phyloP scores from a whole-genome alignment of 2,329 filamentous ascomycete genomes.

The Scleromitrula shiraiana region DNA sequence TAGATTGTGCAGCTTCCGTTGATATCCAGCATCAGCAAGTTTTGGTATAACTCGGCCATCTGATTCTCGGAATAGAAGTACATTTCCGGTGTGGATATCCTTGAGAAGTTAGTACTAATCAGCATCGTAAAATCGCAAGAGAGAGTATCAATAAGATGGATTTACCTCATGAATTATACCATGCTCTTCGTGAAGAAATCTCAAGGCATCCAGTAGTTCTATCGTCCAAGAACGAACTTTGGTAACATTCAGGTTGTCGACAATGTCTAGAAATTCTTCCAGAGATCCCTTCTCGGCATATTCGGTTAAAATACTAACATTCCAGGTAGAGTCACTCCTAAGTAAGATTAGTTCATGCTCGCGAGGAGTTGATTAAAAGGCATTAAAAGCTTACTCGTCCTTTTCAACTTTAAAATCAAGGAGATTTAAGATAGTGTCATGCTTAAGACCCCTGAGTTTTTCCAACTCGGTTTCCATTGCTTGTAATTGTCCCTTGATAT shows the following conservation, averaged over 20 bases:
- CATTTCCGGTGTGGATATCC: conserved; percentile 70
- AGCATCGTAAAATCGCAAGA: too few relatives aligned
- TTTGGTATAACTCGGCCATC: conserved; percentile 66
- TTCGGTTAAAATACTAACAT: conserved; percentile 66
- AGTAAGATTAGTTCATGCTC: conserved; percentile 19
- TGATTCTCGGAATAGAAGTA: conserved; percentile 64
- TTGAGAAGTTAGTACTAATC: neutral
- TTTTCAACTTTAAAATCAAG: conserved; percentile 72
- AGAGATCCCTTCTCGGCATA: conserved; percentile 77
- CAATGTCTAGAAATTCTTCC: conserved; percentile 71
- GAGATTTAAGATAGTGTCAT: conserved; percentile 70
- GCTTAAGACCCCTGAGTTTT: conserved; percentile 63
- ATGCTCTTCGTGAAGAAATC: conserved; percentile 70
- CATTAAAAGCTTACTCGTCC: conserved; percentile 35
- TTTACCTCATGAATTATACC: conserved; percentile 65
- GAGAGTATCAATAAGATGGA: neutral
- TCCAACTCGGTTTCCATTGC: conserved; percentile 70
- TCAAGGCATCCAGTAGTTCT: conserved; percentile 80
- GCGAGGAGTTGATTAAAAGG: too few relatives aligned
- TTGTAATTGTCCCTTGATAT: conserved; percentile 67
- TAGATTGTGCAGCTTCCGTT: conserved; percentile 58
- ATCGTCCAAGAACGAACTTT: conserved; percentile 86
- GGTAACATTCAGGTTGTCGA: conserved; percentile 63
- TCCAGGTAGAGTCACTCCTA: conserved; percentile 45
- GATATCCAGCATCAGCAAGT: conserved; percentile 65